These are phyloP conservation scores for Umbellularia californica DNA, from an alignment of 164 flowering plant genomes.

Conservation along the genomic window DNA sequence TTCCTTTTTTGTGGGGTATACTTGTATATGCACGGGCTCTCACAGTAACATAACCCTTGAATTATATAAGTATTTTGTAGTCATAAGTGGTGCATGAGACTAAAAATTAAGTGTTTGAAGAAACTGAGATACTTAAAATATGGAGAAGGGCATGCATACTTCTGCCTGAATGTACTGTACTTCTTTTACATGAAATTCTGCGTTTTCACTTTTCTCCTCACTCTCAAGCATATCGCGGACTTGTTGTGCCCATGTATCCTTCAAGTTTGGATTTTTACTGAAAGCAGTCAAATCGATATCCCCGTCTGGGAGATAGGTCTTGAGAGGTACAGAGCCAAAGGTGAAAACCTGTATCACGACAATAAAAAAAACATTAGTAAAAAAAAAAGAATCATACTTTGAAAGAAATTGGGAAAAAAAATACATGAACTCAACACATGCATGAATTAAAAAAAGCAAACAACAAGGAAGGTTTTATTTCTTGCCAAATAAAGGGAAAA, in stretches of 20 bases:
- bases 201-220: constrained; percentile 90
- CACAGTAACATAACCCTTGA: too few relatives aligned
- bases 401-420: neutral
- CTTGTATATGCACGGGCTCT: too few relatives aligned
- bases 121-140: too few relatives aligned
- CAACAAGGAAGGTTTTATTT: neutral
- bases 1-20: too few relatives aligned
- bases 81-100: too few relatives aligned
- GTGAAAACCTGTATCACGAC: constrained; percentile 61
- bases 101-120: too few relatives aligned
- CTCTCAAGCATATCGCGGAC: constrained; percentile 79
- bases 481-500: neutral
- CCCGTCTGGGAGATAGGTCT: constrained; percentile 97
- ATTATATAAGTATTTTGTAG: too few relatives aligned
- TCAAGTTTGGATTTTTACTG: constrained; percentile 54
- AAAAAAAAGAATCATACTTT: neutral
- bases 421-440: neutral
- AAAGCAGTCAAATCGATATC: constrained; percentile 90
- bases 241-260: constrained; percentile 80
- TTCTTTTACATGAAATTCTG: constrained; percentile 92
- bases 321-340: constrained; percentile 96
- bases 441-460: neutral
- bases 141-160: constrained; percentile 33
- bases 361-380: neutral
- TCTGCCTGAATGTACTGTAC: constrained; percentile 97